Evolutionary conservation across 495 filamentous ascomycete genomes (phyloP).

Genomic region (Lindgomyces ingoldianus): DNA sequence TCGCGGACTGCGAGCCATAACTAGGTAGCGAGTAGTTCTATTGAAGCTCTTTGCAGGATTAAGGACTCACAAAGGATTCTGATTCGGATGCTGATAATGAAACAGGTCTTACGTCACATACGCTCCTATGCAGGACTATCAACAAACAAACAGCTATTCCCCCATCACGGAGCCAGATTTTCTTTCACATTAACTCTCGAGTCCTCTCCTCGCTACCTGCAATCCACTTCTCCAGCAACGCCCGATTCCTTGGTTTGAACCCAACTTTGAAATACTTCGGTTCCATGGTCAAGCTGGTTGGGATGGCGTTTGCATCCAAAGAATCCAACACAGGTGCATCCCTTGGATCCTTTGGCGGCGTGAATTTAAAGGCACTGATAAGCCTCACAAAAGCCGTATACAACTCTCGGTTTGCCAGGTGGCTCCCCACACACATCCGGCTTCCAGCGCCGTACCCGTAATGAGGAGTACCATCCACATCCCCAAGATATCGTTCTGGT

Average conservation of each 20-base stretch:
- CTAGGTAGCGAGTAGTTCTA: too few species aligned
- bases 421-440: constrained; percentile 36
- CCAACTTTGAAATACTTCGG: constrained; percentile 65
- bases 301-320: constrained; percentile 63
- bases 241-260: constrained; percentile 51
- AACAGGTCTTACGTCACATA: too few species aligned
- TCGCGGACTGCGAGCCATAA: too few species aligned
- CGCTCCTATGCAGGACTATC: too few species aligned
- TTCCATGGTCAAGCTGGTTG: constrained; percentile 68
- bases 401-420: constrained; percentile 36
- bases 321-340: constrained; percentile 61
- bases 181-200: constrained; percentile 52
- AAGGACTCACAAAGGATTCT: too few species aligned
- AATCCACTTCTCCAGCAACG: constrained; percentile 53
- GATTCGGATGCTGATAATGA: too few species aligned
- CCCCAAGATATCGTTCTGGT: constrained; percentile 67
- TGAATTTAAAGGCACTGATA: constrained; percentile 64
- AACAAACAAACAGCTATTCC: too few species aligned
- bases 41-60: too few species aligned
- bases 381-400: constrained; percentile 65
- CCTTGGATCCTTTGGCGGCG: constrained; percentile 51
- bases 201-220: constrained; percentile 56
- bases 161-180: too few species aligned
- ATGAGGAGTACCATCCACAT: constrained; percentile 64
- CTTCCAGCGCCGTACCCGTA: constrained; percentile 64